Conservation (phyloP, 768 basidiomycete species). For the Tulasnella sp. region DNA sequence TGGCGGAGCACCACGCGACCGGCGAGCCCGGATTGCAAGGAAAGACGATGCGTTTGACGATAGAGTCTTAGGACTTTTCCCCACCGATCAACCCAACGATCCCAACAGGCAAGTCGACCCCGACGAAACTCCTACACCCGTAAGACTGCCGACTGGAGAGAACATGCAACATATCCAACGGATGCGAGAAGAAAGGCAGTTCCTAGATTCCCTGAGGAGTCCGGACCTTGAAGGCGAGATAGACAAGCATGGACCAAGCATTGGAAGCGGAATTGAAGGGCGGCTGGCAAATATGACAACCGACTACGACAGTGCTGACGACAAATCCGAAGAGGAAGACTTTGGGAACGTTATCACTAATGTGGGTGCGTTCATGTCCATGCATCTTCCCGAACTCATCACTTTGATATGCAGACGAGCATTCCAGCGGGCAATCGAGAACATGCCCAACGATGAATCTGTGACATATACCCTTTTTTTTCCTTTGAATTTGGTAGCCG, state of each 20-base stretch:
- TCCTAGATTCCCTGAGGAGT: conserved; percentile 12
- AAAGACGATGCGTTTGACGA: conserved; percentile 7
- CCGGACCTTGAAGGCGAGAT: conserved; percentile 7
- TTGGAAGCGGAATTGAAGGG: neutral
- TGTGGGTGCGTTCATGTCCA: neutral
- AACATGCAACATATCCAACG: conserved; percentile 1
- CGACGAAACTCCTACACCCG: conserved; percentile 11
- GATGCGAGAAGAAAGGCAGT: conserved; percentile 5
- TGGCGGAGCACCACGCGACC: conserved; percentile 60
- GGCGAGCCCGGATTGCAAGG: conserved; percentile 50
- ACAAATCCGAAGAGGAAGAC: conserved; percentile 3
- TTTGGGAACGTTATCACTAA: conserved; percentile 9
- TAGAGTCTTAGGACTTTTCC: neutral
- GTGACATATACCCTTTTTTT: no score
- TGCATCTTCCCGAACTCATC: neutral
- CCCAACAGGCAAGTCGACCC: no score
- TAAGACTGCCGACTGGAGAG: neutral
- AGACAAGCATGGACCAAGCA: neutral
- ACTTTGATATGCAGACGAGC: neutral
- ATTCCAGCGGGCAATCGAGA: neutral
- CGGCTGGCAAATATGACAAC: neutral
- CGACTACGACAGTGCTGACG: conserved; percentile 10
- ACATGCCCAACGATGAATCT: no score
- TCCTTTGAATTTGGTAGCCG: no score
- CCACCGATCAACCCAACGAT: no score